These are phyloP conservation scores for Ophiostoma quercus DNA, from an alignment of 2,329 filamentous ascomycete genomes.

Conservation along the genomic window DNA sequence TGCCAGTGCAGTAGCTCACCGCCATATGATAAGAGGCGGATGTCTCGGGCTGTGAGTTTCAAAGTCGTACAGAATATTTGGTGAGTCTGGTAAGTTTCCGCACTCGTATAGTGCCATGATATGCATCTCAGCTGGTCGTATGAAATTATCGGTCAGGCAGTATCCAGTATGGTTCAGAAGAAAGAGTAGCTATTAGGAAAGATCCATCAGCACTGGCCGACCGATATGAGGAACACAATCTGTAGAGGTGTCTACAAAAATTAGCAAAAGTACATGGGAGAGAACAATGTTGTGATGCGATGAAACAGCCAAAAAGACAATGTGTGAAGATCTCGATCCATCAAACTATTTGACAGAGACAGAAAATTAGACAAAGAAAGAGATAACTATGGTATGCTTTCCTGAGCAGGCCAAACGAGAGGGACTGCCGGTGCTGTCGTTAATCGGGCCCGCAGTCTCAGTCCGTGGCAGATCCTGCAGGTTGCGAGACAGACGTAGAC, in stretches of 20 bases:
- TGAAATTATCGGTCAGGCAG: background rate
- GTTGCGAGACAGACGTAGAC: background rate
- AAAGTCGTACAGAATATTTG: background rate
- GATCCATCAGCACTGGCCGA: too few species aligned
- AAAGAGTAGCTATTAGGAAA: background rate
- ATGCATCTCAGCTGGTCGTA: background rate
- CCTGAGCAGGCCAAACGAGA: background rate
- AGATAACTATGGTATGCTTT: background rate
- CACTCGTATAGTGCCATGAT: background rate
- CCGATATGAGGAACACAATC: background rate
- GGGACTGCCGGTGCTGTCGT: conserved; percentile 6
- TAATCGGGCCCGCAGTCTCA: conserved; percentile 18
- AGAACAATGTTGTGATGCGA: background rate
- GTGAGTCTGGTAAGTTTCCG: background rate
- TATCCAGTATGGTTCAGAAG: background rate
- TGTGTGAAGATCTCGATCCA: background rate
- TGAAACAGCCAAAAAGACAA: background rate
- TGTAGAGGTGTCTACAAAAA: background rate
- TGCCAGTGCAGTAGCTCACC: conserved; percentile 3
- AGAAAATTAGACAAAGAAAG: background rate
- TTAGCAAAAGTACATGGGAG: too few species aligned
- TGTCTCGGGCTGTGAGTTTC: conserved; percentile 17
- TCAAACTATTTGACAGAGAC: background rate
- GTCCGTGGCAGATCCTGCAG: conserved; percentile 22
- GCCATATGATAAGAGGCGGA: conserved; percentile 2